Conservation (phyloP, 768 basidiomycete genomes). For the Agrocybe praecox region DNA sequence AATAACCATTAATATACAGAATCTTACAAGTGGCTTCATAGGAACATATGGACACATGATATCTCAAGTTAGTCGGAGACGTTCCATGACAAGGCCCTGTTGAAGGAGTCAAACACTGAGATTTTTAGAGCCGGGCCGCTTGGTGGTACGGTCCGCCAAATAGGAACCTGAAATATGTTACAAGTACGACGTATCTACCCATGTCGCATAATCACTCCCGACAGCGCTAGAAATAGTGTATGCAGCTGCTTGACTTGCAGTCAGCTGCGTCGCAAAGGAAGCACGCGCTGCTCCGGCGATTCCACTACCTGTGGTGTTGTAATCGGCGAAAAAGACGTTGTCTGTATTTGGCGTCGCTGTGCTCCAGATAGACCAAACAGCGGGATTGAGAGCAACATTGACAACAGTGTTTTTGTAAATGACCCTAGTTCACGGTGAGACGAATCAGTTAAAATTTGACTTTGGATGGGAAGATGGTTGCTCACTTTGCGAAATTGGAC, state of each 20-base stretch:
- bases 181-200: constrained; percentile 47
- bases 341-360: constrained; percentile 35
- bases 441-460: background rate
- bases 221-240: constrained; percentile 47
- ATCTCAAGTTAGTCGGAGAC: too few relatives aligned
- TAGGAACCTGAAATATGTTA: background rate
- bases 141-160: background rate
- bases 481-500: constrained; percentile 48
- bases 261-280: constrained; percentile 41
- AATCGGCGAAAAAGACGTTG: constrained; percentile 49
- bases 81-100: too few relatives aligned
- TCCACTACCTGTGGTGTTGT: constrained; percentile 44
- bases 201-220: constrained; percentile 44
- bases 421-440: constrained; percentile 31
- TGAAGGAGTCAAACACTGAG: too few relatives aligned
- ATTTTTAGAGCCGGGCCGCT: background rate
- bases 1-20: background rate
- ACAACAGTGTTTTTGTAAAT: constrained; percentile 50
- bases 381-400: constrained; percentile 37
- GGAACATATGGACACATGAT: too few relatives aligned
- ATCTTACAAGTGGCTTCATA: too few relatives aligned
- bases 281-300: constrained; percentile 35
- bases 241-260: constrained; percentile 33
- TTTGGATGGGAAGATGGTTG: background rate
- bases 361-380: constrained; percentile 52